These are phyloP conservation scores for Colletotrichum brevisporum DNA, from an alignment of 2,329 filamentous ascomycete genomes.

Conservation along the genomic window DNA sequence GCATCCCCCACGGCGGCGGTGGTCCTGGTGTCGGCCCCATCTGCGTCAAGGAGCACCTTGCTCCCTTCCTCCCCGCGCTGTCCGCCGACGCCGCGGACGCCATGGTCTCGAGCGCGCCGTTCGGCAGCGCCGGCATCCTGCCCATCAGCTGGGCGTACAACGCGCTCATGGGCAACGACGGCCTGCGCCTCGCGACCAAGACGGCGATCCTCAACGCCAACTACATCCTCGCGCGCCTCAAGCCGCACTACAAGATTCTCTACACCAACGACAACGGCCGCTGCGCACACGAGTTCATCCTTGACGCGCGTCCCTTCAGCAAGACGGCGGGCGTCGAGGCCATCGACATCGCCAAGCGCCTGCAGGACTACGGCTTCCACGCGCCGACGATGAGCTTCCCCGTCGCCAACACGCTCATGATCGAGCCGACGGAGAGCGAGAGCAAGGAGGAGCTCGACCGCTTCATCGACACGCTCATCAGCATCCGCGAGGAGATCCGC, in stretches of 20 bases:
- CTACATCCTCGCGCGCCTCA: constrained; percentile 91
- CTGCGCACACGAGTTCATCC: constrained; percentile 97
- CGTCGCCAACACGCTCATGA: constrained; percentile 96
- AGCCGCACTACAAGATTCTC: constrained; percentile 89
- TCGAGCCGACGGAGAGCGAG: constrained; percentile 96
- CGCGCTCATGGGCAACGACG: constrained; percentile 88
- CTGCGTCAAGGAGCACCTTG: constrained; percentile 87
- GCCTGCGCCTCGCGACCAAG: constrained; percentile 90
- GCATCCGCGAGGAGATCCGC: constrained; percentile 87
- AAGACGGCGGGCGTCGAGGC: constrained; percentile 87
- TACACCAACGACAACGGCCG: constrained; percentile 91
- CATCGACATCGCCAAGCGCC: constrained; percentile 94
- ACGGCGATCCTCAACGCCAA: constrained; percentile 96
- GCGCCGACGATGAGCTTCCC: constrained; percentile 98
- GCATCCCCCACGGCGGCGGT: constrained; percentile 95
- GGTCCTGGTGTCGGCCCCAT: constrained; percentile 95
- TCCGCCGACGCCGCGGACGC: constrained; percentile 53
- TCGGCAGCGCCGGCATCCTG: constrained; percentile 91
- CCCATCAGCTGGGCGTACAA: constrained; percentile 97
- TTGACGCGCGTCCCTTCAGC: constrained; percentile 89
- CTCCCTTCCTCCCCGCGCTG: constrained; percentile 78
- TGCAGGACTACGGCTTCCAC: constrained; percentile 98
- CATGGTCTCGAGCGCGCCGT: constrained; percentile 85
- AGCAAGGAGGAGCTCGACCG: constrained; percentile 92
- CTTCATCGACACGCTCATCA: constrained; percentile 91